Base-by-base conservation (phyloP, 2,329 filamentous ascomycete species). In the Pseudogymnoascus sp. region DNA sequence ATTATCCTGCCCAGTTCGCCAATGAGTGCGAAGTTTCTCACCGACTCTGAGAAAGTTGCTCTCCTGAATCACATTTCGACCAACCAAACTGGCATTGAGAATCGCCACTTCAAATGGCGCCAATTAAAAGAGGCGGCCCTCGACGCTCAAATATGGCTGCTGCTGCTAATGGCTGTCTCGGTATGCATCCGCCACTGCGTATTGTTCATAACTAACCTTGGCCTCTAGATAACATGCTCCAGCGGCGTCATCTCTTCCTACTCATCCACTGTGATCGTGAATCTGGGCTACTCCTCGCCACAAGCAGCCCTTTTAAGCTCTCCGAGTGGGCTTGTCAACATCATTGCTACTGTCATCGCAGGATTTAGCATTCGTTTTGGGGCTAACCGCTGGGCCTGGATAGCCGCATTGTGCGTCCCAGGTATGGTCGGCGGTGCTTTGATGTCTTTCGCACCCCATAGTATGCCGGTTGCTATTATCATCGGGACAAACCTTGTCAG, bases 41-140 rank as follows among this genome's bases (percentile, higher is more conserved):
- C 68, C 1, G 68, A 73, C 33, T 65, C 63, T n/a, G 75, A 77
- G 65, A 74, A 74, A 63, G 74, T 77, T 6, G 75, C 74, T 0
- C 72, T 81, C 4, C 71, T 81, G 36, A 78, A 78, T 70, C 77
- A 80, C 60, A 75, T 83, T 60, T 77, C 75, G 39, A 75, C 78
- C 61, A 85, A 86, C 70, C 79, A 84, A 71, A 83, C 81, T 4
- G 82, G 82, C 36, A 78, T 84, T 35, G 75, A 77, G 59, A 82
- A 77, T 66, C 78, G 76, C 64, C 77, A 78, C 63, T 83, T 84
- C 69, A 80, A 79, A 20, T 68, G 73, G 62, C 75, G 73, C 64
- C 80, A 84, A 68, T 74, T 84, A 4, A 58, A 78, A 2, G 82
- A 85, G 66, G 76, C 79, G 3, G 65, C 81, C 0, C 22, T 60